A percentile compares a stretch with the other conserved stretches of the same genome.
Conservation (phyloP, 2,329 filamentous ascomycete genomes). For the Cladosporium sp. region DNA sequence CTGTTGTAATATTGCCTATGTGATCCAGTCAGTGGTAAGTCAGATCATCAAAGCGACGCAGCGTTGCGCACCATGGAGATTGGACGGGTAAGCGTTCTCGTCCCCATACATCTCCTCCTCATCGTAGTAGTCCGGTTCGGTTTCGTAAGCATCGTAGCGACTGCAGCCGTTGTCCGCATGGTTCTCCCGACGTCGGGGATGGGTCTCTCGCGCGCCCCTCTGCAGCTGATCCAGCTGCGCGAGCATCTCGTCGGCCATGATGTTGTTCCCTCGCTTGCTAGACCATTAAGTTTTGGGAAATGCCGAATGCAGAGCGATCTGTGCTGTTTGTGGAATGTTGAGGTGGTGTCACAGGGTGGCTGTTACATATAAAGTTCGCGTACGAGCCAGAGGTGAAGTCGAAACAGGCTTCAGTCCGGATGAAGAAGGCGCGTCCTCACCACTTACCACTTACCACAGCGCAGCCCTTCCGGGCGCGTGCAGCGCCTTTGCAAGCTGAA, state of each 20-base stretch:
- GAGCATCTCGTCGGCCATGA: constrained; percentile 30
- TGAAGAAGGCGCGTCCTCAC: constrained; percentile 13
- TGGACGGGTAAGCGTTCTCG: background rate
- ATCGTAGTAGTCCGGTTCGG: background rate
- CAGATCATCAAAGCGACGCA: background rate
- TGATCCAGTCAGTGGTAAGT: background rate
- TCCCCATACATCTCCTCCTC: constrained; percentile 8
- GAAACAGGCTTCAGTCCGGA: background rate
- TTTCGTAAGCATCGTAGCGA: constrained; percentile 11
- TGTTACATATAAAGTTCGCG: background rate
- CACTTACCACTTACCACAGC: background rate
- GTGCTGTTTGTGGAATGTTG: background rate
- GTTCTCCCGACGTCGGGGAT: constrained; percentile 1
- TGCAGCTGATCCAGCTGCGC: constrained; percentile 32
- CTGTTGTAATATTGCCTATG: background rate
- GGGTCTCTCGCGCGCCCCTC: constrained; percentile 23
- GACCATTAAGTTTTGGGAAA: background rate
- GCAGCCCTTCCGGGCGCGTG: background rate
- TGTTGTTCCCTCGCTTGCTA: background rate
- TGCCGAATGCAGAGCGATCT: background rate
- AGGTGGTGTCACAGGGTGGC: background rate
- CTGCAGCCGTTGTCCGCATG: constrained; percentile 20
- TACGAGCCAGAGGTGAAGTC: constrained; percentile 6
- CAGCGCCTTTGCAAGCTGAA: background rate
- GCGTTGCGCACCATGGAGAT: background rate